Conservation (phyloP, 1,284 basidiomycete genomes). For the Apiotrichum laibachii region DNA sequence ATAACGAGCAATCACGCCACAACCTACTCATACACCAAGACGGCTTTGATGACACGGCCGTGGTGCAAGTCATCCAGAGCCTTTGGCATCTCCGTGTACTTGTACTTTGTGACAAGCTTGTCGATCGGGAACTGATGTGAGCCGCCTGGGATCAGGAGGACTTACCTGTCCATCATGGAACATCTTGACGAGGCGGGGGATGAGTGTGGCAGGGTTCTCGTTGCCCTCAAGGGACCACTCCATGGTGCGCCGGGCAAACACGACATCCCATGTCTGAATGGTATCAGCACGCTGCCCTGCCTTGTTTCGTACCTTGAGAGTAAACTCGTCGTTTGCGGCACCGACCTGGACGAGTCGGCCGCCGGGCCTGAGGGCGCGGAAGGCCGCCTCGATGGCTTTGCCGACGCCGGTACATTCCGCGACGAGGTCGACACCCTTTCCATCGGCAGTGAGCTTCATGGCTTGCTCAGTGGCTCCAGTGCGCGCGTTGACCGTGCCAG, state of each 20-base stretch:
- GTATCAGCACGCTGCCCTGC: background rate
- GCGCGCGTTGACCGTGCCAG: background rate
- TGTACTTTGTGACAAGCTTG: background rate
- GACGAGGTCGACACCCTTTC: background rate
- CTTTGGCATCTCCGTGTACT: background rate
- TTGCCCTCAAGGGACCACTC: slow-evolving; percentile 1
- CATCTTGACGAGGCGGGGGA: background rate
- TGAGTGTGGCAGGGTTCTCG: background rate
- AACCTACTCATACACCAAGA: background rate
- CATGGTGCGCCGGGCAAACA: background rate
- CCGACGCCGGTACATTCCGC: background rate
- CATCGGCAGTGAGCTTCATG: background rate
- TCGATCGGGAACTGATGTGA: slow-evolving; percentile 2
- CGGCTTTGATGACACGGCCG: slow-evolving; percentile 3
- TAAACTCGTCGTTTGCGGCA: background rate
- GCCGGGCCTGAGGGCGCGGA: background rate
- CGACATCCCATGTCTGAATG: background rate
- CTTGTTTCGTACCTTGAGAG: background rate
- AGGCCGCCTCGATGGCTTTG: background rate
- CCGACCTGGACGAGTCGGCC: slow-evolving; percentile 3
- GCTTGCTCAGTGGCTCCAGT: background rate
- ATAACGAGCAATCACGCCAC: too few species aligned
- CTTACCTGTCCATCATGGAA: slow-evolving; percentile 1
- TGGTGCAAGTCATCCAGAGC: background rate
- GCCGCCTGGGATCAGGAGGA: background rate